Base-by-base conservation (phyloP, 202 grass and related monocot genomes). In the Setaria viridis region DNA sequence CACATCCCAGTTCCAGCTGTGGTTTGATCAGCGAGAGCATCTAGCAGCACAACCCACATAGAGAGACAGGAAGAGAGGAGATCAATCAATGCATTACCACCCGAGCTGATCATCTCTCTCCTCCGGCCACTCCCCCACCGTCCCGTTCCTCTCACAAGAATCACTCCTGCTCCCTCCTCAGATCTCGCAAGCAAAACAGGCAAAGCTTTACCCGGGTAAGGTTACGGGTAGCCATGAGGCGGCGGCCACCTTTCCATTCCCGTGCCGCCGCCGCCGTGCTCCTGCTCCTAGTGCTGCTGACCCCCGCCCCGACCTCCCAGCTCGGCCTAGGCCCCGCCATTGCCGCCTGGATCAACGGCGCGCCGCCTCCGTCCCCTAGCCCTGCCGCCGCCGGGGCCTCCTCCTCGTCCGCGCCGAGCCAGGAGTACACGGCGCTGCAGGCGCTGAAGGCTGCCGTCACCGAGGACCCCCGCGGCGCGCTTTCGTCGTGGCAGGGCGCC, bases 341-440 rank as follows among this genome's bases (percentile, higher is more conserved):
- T 89, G 93, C 93, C 41, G 62, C 62, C 58, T 93, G 95, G 95
- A 83, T 90, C 85, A 82, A 92, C 46, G 89, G 85, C 10, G 43
- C 82, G n/a, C 42, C 81, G 11, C 55, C 76, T 3, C 86, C 72
- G 14, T 49, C 85, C 1, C 54, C 91, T 16, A 82, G 30, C 49
- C 20, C 83, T 54, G 2, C 21, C 0, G 6, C 39, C 34, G 11
- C 64, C 7, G 47, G 11, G 2, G 47, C 76, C 6, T 4, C 79
- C 2, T 13, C 53, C 35, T 54, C 83, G 3, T 11, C 62, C 10
- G 62, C 46, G 37, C 47, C 42, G 75, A 29, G 46, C 21, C 45
- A 63, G 21, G 95, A 98, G 67, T 98, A 83, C 87, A 33, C 68
- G 67, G 91, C 93, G 69, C 82, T 98, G 64, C 95, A 98, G 59